A percentile compares a stretch with the other conserved stretches of the same genome.
Conservation (phyloP, 1,284 basidiomycete species). For the Ceratobasidium sp. region DNA sequence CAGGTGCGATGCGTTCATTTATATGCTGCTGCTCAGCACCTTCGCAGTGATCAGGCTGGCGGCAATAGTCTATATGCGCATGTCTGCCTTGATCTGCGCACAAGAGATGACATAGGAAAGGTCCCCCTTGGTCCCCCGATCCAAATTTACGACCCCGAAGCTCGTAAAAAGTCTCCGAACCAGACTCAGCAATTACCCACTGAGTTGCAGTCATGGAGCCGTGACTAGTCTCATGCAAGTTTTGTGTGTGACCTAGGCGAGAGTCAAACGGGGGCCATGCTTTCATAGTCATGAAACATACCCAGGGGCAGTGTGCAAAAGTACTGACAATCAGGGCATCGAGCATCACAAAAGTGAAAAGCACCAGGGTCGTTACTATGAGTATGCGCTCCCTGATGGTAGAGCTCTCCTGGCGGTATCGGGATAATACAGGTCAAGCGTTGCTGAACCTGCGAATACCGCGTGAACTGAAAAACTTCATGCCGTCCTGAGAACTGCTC, state of each 20-base stretch:
- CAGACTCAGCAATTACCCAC: constrained; percentile 64
- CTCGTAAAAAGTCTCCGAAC: constrained; percentile 53
- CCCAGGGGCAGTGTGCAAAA: constrained; percentile 64
- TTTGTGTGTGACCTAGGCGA: constrained; percentile 61
- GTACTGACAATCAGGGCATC: constrained; percentile 64
- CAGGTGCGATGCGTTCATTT: constrained; percentile 53
- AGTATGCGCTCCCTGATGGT: constrained; percentile 58
- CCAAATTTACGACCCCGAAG: constrained; percentile 63
- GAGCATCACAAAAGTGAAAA: constrained; percentile 60
- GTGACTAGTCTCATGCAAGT: constrained; percentile 67
- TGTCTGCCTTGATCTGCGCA: constrained; percentile 63
- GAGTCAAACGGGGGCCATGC: no score
- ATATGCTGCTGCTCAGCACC: constrained; percentile 61
- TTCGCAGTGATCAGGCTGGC: constrained; percentile 51
- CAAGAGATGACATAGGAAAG: constrained; percentile 67
- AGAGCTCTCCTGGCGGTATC: constrained; percentile 55
- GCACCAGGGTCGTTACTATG: constrained; percentile 56
- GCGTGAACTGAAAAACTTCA: constrained; percentile 58
- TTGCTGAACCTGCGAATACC: constrained; percentile 51
- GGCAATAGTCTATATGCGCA: constrained; percentile 65
- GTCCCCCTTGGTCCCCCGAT: constrained; percentile 63
- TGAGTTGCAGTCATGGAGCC: constrained; percentile 66
- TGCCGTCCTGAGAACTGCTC: constrained; percentile 61
- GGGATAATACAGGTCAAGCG: constrained; percentile 58
- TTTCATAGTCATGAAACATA: no score